Conservation (phyloP, 2,329 filamentous ascomycete species). For the Lachnellula suecica region DNA sequence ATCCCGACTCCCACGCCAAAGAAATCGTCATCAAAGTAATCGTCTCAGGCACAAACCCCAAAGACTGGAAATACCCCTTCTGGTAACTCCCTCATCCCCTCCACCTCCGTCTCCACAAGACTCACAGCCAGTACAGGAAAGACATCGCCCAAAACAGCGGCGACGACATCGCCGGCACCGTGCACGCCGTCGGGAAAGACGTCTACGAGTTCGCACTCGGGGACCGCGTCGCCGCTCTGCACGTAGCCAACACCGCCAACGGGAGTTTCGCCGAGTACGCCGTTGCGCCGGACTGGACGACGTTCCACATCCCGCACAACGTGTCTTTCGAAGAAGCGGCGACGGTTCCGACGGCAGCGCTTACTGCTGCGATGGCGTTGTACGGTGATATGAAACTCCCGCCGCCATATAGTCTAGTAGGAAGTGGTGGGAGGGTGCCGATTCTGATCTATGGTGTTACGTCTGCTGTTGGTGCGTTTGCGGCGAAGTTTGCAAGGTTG, state of each 20-base stretch:
- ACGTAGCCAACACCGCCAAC: conserved; percentile 45
- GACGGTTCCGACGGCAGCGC: conserved; percentile 39
- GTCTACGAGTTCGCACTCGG: conserved; percentile 41
- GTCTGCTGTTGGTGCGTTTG: conserved; percentile 54
- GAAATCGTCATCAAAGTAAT: conserved; percentile 13
- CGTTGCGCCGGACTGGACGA: conserved; percentile 51
- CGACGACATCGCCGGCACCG: conserved; percentile 36
- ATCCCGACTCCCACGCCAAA: conserved; percentile 6
- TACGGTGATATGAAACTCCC: conserved; percentile 36
- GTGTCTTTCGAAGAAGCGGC: conserved; percentile 35
- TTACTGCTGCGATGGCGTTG: conserved; percentile 40
- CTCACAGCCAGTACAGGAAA: conserved; percentile 8
- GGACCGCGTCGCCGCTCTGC: conserved; percentile 46
- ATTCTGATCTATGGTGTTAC: conserved; percentile 50
- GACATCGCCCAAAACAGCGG: conserved; percentile 19
- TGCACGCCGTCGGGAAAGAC: conserved; percentile 46
- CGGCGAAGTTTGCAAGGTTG: conserved; percentile 45
- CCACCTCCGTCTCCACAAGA: neutral
- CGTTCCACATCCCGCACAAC: conserved; percentile 38
- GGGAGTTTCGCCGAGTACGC: conserved; percentile 62
- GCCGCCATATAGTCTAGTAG: conserved; percentile 34
- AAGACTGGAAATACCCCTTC: conserved; percentile 24
- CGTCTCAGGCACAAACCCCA: conserved; percentile 25
- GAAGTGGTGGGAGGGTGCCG: conserved; percentile 20
- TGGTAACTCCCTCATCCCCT: conserved; percentile 7